Evolutionary conservation across 129 eudicot species (phyloP), one percentile per base, ranked within the genome.

Genomic region (Chrysanthemum seticuspe): DNA sequence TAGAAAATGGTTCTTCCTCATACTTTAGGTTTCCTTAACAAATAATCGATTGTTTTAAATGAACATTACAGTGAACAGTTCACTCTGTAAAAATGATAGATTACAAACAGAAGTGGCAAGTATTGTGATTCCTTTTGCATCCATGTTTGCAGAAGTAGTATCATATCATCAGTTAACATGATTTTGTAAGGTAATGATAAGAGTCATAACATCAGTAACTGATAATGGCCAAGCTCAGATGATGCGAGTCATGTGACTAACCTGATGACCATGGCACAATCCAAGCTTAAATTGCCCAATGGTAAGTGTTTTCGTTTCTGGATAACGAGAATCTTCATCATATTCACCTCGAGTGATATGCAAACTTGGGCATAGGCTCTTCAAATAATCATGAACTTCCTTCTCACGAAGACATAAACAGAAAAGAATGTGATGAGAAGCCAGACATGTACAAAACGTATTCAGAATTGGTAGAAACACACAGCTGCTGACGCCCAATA

Each of bases 281-380:
- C 99, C 99, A 78, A 94, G 90, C 89, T 90, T 94, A 69, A 94
- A 94, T 78, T 94, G 99, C 34, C 99, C 99, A 81, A 94, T 90
- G 56, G 97, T 90, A 36, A 90, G 80, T 21, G 93, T 90, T 82
- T 90, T 94, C 66, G 96, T 90, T 78, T 90, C 97, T 13, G 97
- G 96, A 65, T 90, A 90, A 12, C 96, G 96, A 8, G 91, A 15
- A n/a, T 90, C 99, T 80, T 94, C 99, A 80, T 94, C 99, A 83
- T 94, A 90, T 78, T 94, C 99, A 71, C 99, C 99, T 68, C 96
- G 84, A 74, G 96, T 82, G 54, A 94, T 86, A 86, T 94, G 99
- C 86, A 94, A 79, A 65, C 88, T 89, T 11, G 99, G 97, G 63
- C 99, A 94, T 62, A 94, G 66, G 64, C 93, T 90, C 81, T 84